Evolutionary conservation across 176 grass and related monocot genomes (phyloP), one percentile per base, ranked within the genome.

Genomic region (Eragrostis curvula): DNA sequence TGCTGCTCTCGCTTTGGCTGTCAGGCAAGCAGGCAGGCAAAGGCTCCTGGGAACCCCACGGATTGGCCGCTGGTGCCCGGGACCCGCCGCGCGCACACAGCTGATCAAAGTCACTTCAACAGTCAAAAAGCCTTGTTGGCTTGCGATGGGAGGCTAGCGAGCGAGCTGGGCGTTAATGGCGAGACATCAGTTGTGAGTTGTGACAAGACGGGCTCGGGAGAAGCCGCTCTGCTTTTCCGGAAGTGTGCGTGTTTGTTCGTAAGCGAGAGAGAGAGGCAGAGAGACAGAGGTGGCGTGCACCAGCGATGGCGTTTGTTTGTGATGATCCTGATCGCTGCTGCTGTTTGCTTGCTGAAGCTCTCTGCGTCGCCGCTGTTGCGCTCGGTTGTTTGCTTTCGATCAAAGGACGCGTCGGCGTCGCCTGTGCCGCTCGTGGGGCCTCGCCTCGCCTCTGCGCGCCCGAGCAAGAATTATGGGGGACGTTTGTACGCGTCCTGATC

Each of bases 161-260:
- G 51, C 56, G 32, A 2, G 32, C 32, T 39, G 7, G 51, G 50
- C 27, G 12, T 59, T 56, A 46, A 58, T 52, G 16, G 76, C 3
- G 47, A 44, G 57, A 29, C 77, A 70, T 29, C 44, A 15, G 45
- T 23, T 24, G 24, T 78, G 86, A 15, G 45, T 23, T 24, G 24
- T 78, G 86, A 78, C 86, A 68, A 51, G 81, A 79, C 74, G 25
- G 49, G 86, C 9, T 5, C 16, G 55, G 25, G 48, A 71, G 79
- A 70, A 52, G 46, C 32, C 85, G 36, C 79, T 81, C 66, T 87
- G 71, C 79, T 87, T 82, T 77, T 45, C 72, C 72, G 44, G 72
- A 79, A 43, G n/a, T 0, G 20, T 57, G 50, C 5, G 7, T 57
- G 18, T 5, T 12, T 48, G 47, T 48, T 8, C 1, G 47, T 14